Percentiles rank a stretch among this genome's conserved stretches.
phyloP scores from a whole-genome alignment of 805 yeast species.

The Maudiozyma serrabonitensis region DNA sequence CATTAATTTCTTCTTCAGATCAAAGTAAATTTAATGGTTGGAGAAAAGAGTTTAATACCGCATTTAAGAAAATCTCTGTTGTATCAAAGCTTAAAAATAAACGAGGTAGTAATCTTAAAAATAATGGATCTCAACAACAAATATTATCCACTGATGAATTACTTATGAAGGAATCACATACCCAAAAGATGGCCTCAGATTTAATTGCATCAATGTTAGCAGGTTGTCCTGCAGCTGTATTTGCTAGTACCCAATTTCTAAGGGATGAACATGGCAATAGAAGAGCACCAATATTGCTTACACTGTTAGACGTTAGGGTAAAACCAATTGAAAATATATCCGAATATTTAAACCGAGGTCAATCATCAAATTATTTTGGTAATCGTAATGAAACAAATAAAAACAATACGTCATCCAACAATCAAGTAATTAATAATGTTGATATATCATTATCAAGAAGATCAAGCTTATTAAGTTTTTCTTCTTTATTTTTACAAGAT shows the following conservation, averaged over 20 bases:
- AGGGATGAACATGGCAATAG: conserved; percentile 67
- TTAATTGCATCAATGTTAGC: conserved; percentile 45
- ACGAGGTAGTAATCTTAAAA: background rate
- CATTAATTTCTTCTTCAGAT: conserved; percentile 2
- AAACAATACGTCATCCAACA: background rate
- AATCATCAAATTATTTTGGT: background rate
- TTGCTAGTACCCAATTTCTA: conserved; percentile 64
- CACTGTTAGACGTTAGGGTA: conserved; percentile 60
- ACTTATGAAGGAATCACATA: conserved; percentile 5
- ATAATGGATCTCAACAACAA: background rate
- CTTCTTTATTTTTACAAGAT: background rate
- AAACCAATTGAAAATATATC: conserved; percentile 30
- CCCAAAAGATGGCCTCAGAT: conserved; percentile 31
- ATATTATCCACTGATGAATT: background rate
- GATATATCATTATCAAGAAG: conserved; percentile 1
- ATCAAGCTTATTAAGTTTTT: conserved; percentile 3
- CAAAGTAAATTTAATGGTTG: conserved; percentile 6
- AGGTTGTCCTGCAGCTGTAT: conserved; percentile 65
- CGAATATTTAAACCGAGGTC: conserved; percentile 1
- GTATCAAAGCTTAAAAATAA: conserved; percentile 11
- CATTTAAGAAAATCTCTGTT: conserved; percentile 17
- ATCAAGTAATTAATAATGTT: background rate
- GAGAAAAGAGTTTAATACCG: conserved; percentile 24
- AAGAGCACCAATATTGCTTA: conserved; percentile 74
- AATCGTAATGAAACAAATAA: background rate